Percentiles rank a stretch among this genome's conserved stretches.
phyloP scores from a whole-genome alignment of 768 basidiomycete species.

The Rhizopogon vulgaris region DNA sequence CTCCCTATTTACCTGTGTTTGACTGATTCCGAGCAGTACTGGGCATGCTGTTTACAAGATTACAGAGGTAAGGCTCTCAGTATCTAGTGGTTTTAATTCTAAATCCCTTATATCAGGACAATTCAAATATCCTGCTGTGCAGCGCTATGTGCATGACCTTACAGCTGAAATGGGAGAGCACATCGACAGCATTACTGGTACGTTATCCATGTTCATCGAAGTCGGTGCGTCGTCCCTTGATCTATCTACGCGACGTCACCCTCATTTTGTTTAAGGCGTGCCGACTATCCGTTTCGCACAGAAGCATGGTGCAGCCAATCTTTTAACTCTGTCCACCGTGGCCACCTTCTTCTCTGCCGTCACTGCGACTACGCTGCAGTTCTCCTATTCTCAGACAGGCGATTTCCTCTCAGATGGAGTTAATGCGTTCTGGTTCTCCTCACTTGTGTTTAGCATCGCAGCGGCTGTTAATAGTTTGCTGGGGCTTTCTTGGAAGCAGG shows the following conservation, averaged over 20 bases:
- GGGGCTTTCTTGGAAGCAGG: constrained; percentile 74
- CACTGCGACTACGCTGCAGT: constrained; percentile 68
- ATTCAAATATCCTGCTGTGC: constrained; percentile 66
- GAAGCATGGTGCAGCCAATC: constrained; percentile 62
- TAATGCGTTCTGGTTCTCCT: constrained; percentile 71
- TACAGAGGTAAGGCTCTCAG: constrained; percentile 42
- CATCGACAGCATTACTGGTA: constrained; percentile 59
- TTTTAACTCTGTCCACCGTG: constrained; percentile 70
- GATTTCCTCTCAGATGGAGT: constrained; percentile 42
- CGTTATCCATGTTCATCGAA: constrained; percentile 71
- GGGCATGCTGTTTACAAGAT: constrained; percentile 65
- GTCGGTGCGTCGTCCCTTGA: constrained; percentile 42
- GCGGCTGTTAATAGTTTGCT: constrained; percentile 75
- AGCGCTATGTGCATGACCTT: constrained; percentile 69
- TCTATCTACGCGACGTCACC: neutral
- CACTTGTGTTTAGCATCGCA: constrained; percentile 70
- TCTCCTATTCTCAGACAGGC: constrained; percentile 40
- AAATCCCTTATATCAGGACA: constrained; percentile 39
- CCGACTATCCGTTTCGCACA: constrained; percentile 74
- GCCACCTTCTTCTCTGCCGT: constrained; percentile 77
- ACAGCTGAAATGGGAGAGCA: constrained; percentile 73
- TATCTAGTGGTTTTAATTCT: neutral
- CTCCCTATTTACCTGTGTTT: neutral
- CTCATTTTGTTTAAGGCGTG: constrained; percentile 41
- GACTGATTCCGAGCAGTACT: constrained; percentile 42